phyloP scores from a whole-genome alignment of 169 alveolate species.

The Babesia microti region DNA sequence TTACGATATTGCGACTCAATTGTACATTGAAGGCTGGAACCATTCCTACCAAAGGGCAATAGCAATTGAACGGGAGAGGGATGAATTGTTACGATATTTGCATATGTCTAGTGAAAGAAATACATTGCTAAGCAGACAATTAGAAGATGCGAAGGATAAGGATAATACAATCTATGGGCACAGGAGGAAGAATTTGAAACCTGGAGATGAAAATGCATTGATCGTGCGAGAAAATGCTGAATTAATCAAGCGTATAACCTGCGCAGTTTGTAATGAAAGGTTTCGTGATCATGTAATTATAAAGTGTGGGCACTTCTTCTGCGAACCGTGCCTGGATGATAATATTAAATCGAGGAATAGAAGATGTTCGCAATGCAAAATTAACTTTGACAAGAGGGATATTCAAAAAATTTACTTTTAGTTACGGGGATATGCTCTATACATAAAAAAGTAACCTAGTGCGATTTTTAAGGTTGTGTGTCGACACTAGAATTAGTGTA shows the following conservation, averaged over 20 bases:
- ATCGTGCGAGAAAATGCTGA: constrained; percentile 53
- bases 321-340: constrained; percentile 47
- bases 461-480: too few relatives aligned
- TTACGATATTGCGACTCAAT: constrained; percentile 1
- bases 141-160: too few relatives aligned
- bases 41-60: constrained; percentile 6
- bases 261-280: constrained; percentile 66
- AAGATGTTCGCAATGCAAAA: constrained; percentile 64
- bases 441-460: too few relatives aligned
- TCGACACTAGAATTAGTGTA: too few relatives aligned
- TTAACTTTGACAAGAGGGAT: constrained; percentile 57
- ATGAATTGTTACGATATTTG: too few relatives aligned
- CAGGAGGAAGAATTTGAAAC: too few relatives aligned
- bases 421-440: too few relatives aligned
- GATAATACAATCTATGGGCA: too few relatives aligned
- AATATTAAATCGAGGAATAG: constrained; percentile 54
- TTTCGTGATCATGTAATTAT: constrained; percentile 58
- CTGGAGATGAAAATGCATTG: too few relatives aligned
- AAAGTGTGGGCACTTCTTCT: constrained; percentile 70
- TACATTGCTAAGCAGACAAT: too few relatives aligned
- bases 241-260: constrained; percentile 54
- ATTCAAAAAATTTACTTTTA: constrained; percentile 46
- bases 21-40: constrained; percentile 16
- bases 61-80: constrained; percentile 28
- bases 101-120: too few relatives aligned